Base-by-base conservation (phyloP, 495 filamentous ascomycete genomes). In the Delitschia confertaspora region DNA sequence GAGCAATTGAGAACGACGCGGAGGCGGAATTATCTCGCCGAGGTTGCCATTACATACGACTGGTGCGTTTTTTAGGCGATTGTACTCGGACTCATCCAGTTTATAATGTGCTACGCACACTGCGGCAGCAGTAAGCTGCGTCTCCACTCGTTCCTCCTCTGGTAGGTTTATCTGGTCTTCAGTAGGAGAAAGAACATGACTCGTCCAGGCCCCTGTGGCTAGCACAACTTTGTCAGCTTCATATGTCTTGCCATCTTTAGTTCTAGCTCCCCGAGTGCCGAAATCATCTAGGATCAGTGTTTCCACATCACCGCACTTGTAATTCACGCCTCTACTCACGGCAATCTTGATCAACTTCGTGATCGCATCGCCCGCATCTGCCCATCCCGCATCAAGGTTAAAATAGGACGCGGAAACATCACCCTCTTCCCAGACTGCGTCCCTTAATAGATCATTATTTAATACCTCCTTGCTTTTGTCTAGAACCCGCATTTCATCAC, bases 371-470 rank as follows among this genome's bases (percentile, higher is more conserved):
- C 58, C 60, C 1, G 67, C 65, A 53, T 68, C 65, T 3, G 49
- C 60, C 64, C 65, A 68, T 11, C 65, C 65, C 21, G 63, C 65
- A 1, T 54, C 53, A 5, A 60, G 60, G 41, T 69, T 69, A 14
- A 53, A 67, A 29, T 66, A 68, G 13, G 40, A 43, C 33, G 33
- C 29, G 13, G 40, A 43, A 29, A 33, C 29, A 5, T 39, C 32
- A 20, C 38, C 37, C 8, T 36, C 56, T 11, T 40, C 33, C 16
- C 47, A 51, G 32, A 63, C 55, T 11, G 61, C 58, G 9, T 51
- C 50, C 25, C 45, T 31, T 9, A 68, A 46, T n/a, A 64, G 18
- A 8, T 58, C 61, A 13, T 54, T 55, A 61, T 61, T 9, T 42
- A 33, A 3, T 29, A 19, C 1, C 54, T 56, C 3, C 9, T 66